Evolutionary conservation across 83 land plant species (phyloP), one percentile per base, ranked within the genome.

Genomic region (Picea engelmannii): DNA sequence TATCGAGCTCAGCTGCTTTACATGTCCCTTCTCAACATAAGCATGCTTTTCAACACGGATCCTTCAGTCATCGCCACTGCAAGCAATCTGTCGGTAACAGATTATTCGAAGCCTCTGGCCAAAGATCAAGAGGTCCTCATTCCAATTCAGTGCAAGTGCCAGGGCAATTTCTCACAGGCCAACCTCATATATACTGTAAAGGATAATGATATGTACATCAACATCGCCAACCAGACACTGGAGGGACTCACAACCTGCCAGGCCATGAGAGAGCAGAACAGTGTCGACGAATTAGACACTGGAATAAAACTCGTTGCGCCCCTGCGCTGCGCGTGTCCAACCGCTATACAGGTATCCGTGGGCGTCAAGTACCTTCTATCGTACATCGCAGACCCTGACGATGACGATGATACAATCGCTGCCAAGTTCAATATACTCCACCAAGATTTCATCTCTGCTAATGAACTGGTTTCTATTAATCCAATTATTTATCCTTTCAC

Each of bases 271-370:
- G 76, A 11, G 18, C 44, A 73, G 47, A 73, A 73, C 21, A 6
- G 9, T n/a, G 18, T 5, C 15, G 0, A 16, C 35, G 18, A 21
- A 0, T 21, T 62, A 17, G 12, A 18, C 12, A 35, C 16, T 27
- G 81, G 81, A 20, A 38, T 42, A 68, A 64, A 62, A 2, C 7
- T 79, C 6, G 18, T 6, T 20, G 86, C 87, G 63, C 95, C 92
- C 20, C 83, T 92, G 11, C 80, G 92, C 20, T 90, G 92, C 76
- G 91, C 92, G 62, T 90, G 95, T 85, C 92, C 92, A 0, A 87
- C 88, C 2, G 74, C 20, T 42, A 78, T 44, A 21, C 95, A 92
- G 47, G 78, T 20, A 5, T 79, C 40, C 5, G 47, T 1, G 21
- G 92, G 91, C 4, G 20, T 85, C 38, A 83, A 82, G 66, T 92